Base-by-base conservation (phyloP, 208 protist species). In the Strigomonas culicis region DNA sequence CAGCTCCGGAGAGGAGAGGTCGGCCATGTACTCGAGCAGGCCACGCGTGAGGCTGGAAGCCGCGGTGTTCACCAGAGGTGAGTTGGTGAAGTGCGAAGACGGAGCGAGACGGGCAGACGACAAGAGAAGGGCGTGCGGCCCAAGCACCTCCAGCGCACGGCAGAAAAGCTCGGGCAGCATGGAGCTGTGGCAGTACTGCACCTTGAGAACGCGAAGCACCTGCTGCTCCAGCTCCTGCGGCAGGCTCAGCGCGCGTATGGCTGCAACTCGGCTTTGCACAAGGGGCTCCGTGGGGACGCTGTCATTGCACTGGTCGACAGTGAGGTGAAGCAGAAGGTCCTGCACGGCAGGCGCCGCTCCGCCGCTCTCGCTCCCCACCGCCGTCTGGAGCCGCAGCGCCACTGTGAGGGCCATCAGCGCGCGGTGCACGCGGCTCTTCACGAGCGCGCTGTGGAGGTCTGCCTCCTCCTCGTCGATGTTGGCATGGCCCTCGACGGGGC, bases 301-400 rank as follows among this genome's bases (percentile, higher is more conserved):
- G 69, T 93, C 90, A 13, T 51, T 65, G 70, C 71, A 85, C 66
- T 95, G 90, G 21, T 93, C 90, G 31, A 93, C 61, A 11, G 93
- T 63, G 71, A 90, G 92, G 59, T 82, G 83, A 15, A 93, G 63
- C 34, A 85, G 34, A 34, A 91, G 57, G 52, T 86, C 80, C 44
- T 64, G 59, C 30, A 70, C 10, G 24, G 41, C 31, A 31, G 70
- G 57, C 6, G 28, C 13, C 24, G 28, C 17, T 11, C 22, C 30
- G 10, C 30, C 15, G 30, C 10, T 34, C 46, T 15, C 34, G 25
- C 24, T 25, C 30, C n/a, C 24, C 39, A 55, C 62, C 41, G 39
- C 57, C 17, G 56, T 31, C 28, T 57, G 52, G 31, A 30, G 27
- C 51, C 47, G 62, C 55, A 43, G 46, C 19, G 53, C 21, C 41